Base-by-base conservation (phyloP, 345 rosid species). In the Syzygium oleosum region DNA sequence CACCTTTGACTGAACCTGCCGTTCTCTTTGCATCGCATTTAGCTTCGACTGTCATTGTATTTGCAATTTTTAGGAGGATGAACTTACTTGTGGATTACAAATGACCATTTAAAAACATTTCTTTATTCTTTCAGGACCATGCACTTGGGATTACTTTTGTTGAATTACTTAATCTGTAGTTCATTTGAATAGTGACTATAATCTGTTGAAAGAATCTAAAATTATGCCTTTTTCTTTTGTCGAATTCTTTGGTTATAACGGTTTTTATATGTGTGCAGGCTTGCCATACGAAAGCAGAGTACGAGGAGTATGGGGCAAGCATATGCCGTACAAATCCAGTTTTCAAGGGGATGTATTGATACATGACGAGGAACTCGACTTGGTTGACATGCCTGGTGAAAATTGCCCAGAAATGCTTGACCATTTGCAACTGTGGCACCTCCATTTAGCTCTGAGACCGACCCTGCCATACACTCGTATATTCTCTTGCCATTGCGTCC, bases 291-390 rank as follows among this genome's bases (percentile, higher is more conserved):
- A 98, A 98, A 94, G 98, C 92, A 87, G 99, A 98, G 90, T 98
- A 98, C 2, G 98, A 97, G 88, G 99, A 98, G 91, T 94, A 92
- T 85, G 99, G 99, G 89, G 98, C 99, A 58, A 97, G 99, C 93
- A 96, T 98, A 86, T 98, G 99, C 91, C 99, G 99, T 34, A 93
- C 99, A 84, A 98, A 98, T 93, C 99, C 99, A n/a, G 97, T 97
- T 84, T 98, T 98, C 93, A 98, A 98, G 91, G 99, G 99, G 85
- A 98, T 98, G 99, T 98, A 94, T 90, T 98, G 90, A 93, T 86
- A 83, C 87, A 53, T 51, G 53, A 84, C 10, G 15, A 13, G 31
- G 38, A 61, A 14, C 49, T 29, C 54, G 46, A 55, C 59, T 65
- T 46, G 84, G 51, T 52, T 23, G 61, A 53, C 51, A 65, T 5